A percentile compares a stretch with the other conserved stretches of the same genome.
These are phyloP conservation scores for Anthostomella pinea DNA, from an alignment of 2,329 filamentous ascomycete genomes.

Conservation along the genomic window DNA sequence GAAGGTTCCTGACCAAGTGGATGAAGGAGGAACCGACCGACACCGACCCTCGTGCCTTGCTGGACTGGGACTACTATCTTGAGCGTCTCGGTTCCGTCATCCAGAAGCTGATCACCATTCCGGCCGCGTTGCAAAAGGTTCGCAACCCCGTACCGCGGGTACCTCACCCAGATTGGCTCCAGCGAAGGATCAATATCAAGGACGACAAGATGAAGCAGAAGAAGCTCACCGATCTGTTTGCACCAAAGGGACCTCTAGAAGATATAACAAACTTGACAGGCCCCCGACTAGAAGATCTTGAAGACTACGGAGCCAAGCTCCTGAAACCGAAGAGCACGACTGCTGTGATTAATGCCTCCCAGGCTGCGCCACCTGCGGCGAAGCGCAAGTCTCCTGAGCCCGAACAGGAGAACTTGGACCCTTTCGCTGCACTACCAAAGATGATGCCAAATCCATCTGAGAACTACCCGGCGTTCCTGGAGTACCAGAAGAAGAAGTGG, in stretches of 20 bases:
- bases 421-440: slow-evolving; percentile 77
- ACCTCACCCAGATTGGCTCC: slow-evolving; percentile 93
- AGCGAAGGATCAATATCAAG: slow-evolving; percentile 88
- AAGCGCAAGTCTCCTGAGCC: slow-evolving; percentile 75
- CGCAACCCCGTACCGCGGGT: slow-evolving; percentile 93
- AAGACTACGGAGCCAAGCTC: slow-evolving; percentile 73
- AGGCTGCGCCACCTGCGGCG: slow-evolving; percentile 52
- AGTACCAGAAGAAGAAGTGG: slow-evolving; percentile 99
- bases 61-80: slow-evolving; percentile 97
- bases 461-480: slow-evolving; percentile 83
- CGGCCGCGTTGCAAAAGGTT: slow-evolving; percentile 91
- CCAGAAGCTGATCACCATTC: slow-evolving; percentile 98
- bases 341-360: slow-evolving; percentile 51
- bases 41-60: slow-evolving; percentile 83
- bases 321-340: slow-evolving; percentile 62
- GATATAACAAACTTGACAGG: slow-evolving; percentile 67
- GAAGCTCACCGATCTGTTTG: slow-evolving; percentile 97
- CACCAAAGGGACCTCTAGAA: slow-evolving; percentile 63
- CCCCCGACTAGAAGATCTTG: slow-evolving; percentile 63
- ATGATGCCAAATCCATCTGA: slow-evolving; percentile 81
- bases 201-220: slow-evolving; percentile 98
- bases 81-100: slow-evolving; percentile 96
- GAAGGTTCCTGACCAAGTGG: slow-evolving; percentile 91
- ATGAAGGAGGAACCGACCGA: slow-evolving; percentile 87
- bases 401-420: slow-evolving; percentile 63